Percentiles rank a stretch among this genome's conserved stretches.
These are phyloP conservation scores for Mycena venus DNA, from an alignment of 768 basidiomycete genomes.

Conservation along the genomic window DNA sequence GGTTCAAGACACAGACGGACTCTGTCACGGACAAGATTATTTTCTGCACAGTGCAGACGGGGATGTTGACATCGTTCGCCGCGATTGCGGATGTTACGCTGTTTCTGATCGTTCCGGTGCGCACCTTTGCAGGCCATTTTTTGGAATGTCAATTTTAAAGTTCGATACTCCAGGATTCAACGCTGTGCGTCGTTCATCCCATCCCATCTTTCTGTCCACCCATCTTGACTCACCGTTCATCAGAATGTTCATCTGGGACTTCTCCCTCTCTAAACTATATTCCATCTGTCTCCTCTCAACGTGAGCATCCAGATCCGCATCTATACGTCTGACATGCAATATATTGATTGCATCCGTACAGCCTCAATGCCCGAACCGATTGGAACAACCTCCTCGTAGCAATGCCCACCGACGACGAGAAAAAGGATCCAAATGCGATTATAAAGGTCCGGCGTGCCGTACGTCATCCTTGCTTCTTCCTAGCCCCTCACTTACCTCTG, in stretches of 20 bases:
- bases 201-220: neutral
- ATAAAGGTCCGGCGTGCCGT: slow-evolving; percentile 26
- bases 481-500: neutral
- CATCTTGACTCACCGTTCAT: neutral
- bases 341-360: neutral
- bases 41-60: slow-evolving; percentile 34
- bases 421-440: slow-evolving; percentile 14
- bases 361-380: slow-evolving; percentile 26
- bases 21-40: slow-evolving; percentile 33
- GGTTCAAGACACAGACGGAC: slow-evolving; percentile 32
- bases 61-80: slow-evolving; percentile 27
- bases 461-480: neutral
- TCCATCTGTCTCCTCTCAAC: slow-evolving; percentile 29
- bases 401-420: neutral
- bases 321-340: too few species aligned
- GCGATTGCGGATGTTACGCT: slow-evolving; percentile 28
- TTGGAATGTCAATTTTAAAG: neutral
- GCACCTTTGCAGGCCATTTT: neutral
- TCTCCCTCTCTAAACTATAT: slow-evolving; percentile 28
- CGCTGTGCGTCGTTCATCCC: neutral
- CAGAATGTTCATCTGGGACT: slow-evolving; percentile 35
- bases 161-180: neutral
- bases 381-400: slow-evolving; percentile 31
- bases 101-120: slow-evolving; percentile 20
- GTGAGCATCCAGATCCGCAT: slow-evolving; percentile 12